Percentiles rank a stretch among this genome's conserved stretches.
Evolutionary conservation across 2,329 filamentous ascomycete species (phyloP).

Genomic region (Diaporthe caulivora): DNA sequence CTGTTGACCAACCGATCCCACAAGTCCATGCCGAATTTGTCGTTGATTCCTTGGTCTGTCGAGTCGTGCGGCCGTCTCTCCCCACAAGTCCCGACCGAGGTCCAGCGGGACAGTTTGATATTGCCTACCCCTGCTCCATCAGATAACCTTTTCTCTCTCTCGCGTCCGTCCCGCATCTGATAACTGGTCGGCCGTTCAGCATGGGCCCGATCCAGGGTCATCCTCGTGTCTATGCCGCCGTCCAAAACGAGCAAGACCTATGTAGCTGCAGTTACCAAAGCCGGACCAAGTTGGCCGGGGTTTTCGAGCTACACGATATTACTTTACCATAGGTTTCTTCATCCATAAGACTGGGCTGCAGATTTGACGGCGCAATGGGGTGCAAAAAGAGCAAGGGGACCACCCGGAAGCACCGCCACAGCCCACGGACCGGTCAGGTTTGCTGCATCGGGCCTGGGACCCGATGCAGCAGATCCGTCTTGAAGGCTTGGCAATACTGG

Average conservation of each 20-base stretch:
- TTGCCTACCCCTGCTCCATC: conserved; percentile 4
- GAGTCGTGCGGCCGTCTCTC: neutral
- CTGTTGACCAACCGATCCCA: neutral
- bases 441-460: conserved; percentile 14
- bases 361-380: neutral
- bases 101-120: neutral
- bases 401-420: neutral
- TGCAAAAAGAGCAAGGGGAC: neutral
- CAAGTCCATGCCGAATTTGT: conserved; percentile 10
- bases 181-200: neutral
- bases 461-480: conserved; percentile 10
- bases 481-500: conserved; percentile 11
- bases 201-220: neutral
- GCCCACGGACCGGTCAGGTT: neutral
- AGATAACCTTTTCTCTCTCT: neutral
- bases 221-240: neutral
- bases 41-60: neutral
- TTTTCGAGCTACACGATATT: neutral
- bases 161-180: neutral
- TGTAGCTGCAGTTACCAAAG: neutral
- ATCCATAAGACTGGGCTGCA: neutral
- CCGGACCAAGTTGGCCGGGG: neutral
- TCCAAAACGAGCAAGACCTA: too few species aligned
- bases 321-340: neutral
- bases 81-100: neutral